phyloP scores from a whole-genome alignment of 495 filamentous ascomycete species.

The Apodospora peruviana region DNA sequence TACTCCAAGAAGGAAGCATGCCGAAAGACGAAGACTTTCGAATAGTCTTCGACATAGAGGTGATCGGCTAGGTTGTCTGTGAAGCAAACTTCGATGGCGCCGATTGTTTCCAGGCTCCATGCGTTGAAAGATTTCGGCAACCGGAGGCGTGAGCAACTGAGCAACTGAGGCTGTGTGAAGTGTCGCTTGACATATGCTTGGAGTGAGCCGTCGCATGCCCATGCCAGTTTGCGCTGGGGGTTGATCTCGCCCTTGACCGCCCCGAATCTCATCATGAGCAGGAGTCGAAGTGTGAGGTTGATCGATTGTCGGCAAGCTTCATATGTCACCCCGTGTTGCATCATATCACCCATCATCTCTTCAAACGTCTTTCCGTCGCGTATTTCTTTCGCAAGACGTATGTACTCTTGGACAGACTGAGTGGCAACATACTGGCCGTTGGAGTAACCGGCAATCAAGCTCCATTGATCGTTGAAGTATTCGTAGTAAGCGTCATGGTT shows the following conservation, averaged over 20 bases:
- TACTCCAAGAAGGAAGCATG: conserved; percentile 32
- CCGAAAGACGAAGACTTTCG: conserved; percentile 39
- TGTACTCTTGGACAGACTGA: neutral
- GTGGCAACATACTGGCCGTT: neutral
- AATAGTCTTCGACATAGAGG: conserved; percentile 33
- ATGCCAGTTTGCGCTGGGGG: neutral
- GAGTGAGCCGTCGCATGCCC: neutral
- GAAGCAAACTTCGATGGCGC: conserved; percentile 32
- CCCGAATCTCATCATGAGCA: neutral
- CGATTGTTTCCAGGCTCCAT: conserved; percentile 24
- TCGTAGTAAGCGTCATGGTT: neutral
- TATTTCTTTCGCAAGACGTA: neutral
- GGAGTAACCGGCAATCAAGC: neutral
- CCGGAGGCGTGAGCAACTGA: conserved; percentile 14
- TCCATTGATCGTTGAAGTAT: neutral
- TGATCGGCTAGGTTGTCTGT: conserved; percentile 45
- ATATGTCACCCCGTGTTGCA: neutral
- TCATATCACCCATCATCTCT: neutral
- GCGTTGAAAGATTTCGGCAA: conserved; percentile 23
- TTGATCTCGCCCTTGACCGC: neutral
- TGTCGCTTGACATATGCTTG: conserved; percentile 6
- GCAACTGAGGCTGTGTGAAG: conserved; percentile 1
- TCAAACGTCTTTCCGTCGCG: neutral
- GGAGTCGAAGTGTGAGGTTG: neutral
- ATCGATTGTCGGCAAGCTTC: neutral